Evolutionary conservation across 2,329 filamentous ascomycete genomes (phyloP).

Genomic region (Beauveria bassiana): DNA sequence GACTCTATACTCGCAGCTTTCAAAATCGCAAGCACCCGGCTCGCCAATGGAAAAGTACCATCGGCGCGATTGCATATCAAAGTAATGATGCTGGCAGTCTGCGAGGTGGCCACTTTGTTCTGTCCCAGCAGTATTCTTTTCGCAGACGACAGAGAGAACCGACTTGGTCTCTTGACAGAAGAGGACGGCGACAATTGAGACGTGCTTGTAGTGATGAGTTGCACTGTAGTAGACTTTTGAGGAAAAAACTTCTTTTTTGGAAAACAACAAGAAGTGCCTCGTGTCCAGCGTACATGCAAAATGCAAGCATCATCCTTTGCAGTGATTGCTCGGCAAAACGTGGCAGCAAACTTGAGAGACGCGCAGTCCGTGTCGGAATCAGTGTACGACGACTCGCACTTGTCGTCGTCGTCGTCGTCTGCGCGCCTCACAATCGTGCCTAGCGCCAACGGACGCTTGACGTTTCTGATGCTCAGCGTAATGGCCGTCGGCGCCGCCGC

Average conservation of each 20-base stretch:
- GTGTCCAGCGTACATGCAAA: not conserved
- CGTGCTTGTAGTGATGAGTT: not conserved
- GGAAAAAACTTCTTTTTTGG: not conserved
- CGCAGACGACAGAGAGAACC: not conserved
- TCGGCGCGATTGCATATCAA: not conserved
- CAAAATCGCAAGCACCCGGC: not conserved
- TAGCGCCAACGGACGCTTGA: constrained; percentile 71
- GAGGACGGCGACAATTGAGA: not conserved
- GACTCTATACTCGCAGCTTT: not conserved
- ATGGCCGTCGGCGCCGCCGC: constrained; percentile 64
- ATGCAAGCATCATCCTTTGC: constrained; percentile 96
- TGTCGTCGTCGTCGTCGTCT: not conserved
- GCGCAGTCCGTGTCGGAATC: constrained; percentile 55
- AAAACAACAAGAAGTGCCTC: not conserved
- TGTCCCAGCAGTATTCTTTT: not conserved
- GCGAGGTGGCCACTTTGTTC: constrained; percentile 22
- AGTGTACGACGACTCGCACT: not conserved
- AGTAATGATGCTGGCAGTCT: not conserved
- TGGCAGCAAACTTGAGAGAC: constrained; percentile 47
- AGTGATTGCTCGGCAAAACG: constrained; percentile 65
- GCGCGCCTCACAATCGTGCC: constrained; percentile 56
- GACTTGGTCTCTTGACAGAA: not conserved
- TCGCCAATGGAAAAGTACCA: not conserved
- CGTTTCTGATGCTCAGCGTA: constrained; percentile 83
- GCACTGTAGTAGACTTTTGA: not conserved